These are phyloP conservation scores for Pseudopediastrum boryanum DNA, from an alignment of 139 green algal genomes.

Conservation along the genomic window DNA sequence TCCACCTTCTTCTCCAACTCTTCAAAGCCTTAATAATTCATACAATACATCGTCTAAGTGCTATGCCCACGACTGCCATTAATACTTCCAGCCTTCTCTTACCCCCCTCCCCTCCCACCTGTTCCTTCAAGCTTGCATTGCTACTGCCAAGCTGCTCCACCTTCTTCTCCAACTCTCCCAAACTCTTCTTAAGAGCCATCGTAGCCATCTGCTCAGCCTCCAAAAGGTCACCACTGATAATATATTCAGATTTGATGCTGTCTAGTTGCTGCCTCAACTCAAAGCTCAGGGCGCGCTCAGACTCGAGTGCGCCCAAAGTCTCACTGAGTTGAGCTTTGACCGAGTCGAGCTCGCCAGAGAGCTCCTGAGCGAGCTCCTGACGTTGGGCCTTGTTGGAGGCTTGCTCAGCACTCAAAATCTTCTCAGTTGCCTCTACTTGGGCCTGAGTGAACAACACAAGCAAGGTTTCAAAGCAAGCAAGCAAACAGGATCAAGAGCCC, in stretches of 20 bases:
- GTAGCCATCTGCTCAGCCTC: conserved; percentile 36
- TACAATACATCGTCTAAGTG: too few relatives aligned
- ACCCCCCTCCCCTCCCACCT: not conserved
- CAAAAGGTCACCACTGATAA: conserved; percentile 33
- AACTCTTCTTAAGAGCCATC: conserved; percentile 26
- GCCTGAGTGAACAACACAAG: too few relatives aligned
- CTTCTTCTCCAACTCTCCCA: conserved; percentile 35
- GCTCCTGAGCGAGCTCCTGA: conserved; percentile 4
- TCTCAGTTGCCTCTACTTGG: conserved; percentile 35
- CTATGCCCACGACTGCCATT: too few relatives aligned
- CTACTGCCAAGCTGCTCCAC: not conserved
- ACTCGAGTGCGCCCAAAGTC: conserved; percentile 29
- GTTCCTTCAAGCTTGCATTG: conserved; percentile 25
- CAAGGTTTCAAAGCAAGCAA: not conserved
- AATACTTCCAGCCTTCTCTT: not conserved
- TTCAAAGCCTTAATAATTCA: not conserved
- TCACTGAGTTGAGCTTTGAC: conserved; percentile 25
- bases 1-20: not conserved
- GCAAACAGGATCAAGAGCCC: too few relatives aligned
- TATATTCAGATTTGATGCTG: conserved; percentile 39
- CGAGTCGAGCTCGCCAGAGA: conserved; percentile 10
- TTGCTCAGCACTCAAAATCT: conserved; percentile 17
- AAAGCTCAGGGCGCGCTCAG: conserved; percentile 7
- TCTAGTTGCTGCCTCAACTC: conserved; percentile 34
- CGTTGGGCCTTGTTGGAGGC: not conserved